These are phyloP conservation scores for Chrysoporthe austroafricana DNA, from an alignment of 2,329 filamentous ascomycete species.

Conservation along the genomic window DNA sequence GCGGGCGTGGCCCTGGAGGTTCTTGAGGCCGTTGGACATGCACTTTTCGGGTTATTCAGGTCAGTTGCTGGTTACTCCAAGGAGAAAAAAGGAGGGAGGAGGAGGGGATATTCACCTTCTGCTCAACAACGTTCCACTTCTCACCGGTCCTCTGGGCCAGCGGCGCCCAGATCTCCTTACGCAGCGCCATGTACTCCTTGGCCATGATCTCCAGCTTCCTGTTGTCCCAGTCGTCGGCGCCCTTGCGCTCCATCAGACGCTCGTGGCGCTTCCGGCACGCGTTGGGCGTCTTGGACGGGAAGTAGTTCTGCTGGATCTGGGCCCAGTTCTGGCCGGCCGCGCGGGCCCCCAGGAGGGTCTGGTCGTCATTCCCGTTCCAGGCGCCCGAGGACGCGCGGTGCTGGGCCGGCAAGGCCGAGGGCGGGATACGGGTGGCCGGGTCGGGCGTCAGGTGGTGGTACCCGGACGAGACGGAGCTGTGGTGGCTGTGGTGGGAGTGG, in stretches of 20 bases:
- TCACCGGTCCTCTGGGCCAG: constrained; percentile 78
- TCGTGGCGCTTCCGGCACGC: constrained; percentile 91
- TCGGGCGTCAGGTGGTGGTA: constrained; percentile 47
- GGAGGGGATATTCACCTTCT: constrained; percentile 56
- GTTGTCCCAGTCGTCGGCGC: constrained; percentile 78
- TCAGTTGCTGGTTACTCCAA: constrained; percentile 17
- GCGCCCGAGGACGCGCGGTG: constrained; percentile 64
- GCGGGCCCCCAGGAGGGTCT: constrained; percentile 71
- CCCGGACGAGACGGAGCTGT: constrained; percentile 23
- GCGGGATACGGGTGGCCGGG: constrained; percentile 37
- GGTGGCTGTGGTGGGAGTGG: constrained; percentile 30
- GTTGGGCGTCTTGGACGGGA: constrained; percentile 77
- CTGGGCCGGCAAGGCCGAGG: constrained; percentile 42
- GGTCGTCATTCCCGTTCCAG: constrained; percentile 77
- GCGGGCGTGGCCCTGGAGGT: constrained; percentile 71
- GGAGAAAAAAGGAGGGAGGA: neutral
- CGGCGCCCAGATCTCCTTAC: constrained; percentile 80
- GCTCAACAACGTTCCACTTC: constrained; percentile 74
- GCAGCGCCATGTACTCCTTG: constrained; percentile 76
- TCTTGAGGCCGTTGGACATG: constrained; percentile 83
- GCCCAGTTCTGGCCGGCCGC: constrained; percentile 81
- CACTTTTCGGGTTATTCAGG: constrained; percentile 55
- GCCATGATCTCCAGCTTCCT: constrained; percentile 75
- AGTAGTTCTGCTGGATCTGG: constrained; percentile 76
- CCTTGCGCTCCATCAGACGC: constrained; percentile 75